Percentiles rank a stretch among this genome's conserved stretches.
These are phyloP conservation scores for grape (Vitis vinifera) DNA, from an alignment of 164 flowering plant genomes.

Conservation along the genomic window DNA sequence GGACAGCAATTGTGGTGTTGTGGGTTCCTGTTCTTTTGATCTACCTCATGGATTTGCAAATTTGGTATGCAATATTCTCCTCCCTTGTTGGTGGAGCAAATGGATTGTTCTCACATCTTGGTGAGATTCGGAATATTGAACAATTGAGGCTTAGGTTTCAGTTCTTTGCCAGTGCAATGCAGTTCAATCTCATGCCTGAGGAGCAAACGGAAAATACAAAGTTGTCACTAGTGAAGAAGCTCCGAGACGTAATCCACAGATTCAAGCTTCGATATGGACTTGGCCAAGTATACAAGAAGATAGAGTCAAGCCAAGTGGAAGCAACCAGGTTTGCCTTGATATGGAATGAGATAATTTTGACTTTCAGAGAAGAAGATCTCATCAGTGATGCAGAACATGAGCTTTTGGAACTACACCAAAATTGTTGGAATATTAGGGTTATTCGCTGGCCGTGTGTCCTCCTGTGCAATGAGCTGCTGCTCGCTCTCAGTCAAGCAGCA, in stretches of 20 bases:
- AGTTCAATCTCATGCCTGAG: constrained; percentile 90
- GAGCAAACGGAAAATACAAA: constrained; percentile 40
- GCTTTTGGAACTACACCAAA: constrained; percentile 74
- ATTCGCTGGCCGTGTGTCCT: constrained; percentile 96
- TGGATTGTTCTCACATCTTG: constrained; percentile 85
- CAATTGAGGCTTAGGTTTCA: constrained; percentile 90
- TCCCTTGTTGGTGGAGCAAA: constrained; percentile 66
- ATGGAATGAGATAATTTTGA: constrained; percentile 81
- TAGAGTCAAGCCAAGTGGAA: constrained; percentile 79
- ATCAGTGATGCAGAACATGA: constrained; percentile 78
- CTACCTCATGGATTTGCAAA: constrained; percentile 82
- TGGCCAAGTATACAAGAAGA: constrained; percentile 69
- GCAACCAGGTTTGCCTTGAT: constrained; percentile 75
- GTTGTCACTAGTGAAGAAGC: constrained; percentile 52
- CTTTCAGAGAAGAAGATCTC: constrained; percentile 86
- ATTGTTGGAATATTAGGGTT: constrained; percentile 81
- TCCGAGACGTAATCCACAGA: constrained; percentile 64
- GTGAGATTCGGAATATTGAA: constrained; percentile 77
- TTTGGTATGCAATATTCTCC: constrained; percentile 84
- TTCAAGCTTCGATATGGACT: constrained; percentile 83
- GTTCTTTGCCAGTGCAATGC: constrained; percentile 92
- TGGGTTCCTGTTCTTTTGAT: constrained; percentile 87
- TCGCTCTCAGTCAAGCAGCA: constrained; percentile 78
- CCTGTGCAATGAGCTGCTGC: constrained; percentile 83
- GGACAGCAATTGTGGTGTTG: constrained; percentile 54